These are phyloP conservation scores for Penicillium sp. DNA, from an alignment of 2,329 filamentous ascomycete genomes.

Conservation along the genomic window DNA sequence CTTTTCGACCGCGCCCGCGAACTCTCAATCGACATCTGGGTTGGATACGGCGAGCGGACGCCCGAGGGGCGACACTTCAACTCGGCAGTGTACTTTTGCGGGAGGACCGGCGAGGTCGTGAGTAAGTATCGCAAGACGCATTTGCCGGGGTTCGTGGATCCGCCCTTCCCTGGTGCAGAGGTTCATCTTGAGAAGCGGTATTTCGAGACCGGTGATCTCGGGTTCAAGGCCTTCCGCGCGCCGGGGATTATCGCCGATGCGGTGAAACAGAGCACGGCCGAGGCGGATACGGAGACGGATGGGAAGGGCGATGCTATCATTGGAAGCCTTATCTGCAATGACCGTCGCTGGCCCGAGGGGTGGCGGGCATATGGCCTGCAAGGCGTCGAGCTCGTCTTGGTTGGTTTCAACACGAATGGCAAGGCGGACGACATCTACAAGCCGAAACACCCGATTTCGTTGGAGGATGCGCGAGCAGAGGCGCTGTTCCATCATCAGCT, in stretches of 20 bases:
- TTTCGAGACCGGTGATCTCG: background rate
- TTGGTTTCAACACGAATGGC: background rate
- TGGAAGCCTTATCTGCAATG: constrained; percentile 1
- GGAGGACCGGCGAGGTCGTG: background rate
- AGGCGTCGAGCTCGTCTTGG: background rate
- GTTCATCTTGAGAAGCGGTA: constrained; percentile 3
- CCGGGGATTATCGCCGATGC: background rate
- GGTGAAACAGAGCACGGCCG: background rate
- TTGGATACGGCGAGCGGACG: background rate
- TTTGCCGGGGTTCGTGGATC: background rate
- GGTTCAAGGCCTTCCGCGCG: background rate
- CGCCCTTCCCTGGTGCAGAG: background rate
- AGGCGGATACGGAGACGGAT: background rate
- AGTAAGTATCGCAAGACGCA: constrained; percentile 2
- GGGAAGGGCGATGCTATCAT: background rate
- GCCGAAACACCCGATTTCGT: background rate
- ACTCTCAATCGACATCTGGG: background rate
- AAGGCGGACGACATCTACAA: background rate
- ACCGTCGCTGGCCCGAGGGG: background rate
- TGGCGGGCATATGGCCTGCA: constrained; percentile 1
- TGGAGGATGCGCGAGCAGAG: background rate
- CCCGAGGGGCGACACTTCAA: background rate
- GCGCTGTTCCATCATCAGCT: background rate
- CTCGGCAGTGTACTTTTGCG: background rate
- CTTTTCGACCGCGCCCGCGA: background rate